A percentile compares a stretch with the other conserved stretches of the same genome.
Evolutionary conservation across 176 grass and related monocot genomes (phyloP).

Genomic region (Otatea glauca): DNA sequence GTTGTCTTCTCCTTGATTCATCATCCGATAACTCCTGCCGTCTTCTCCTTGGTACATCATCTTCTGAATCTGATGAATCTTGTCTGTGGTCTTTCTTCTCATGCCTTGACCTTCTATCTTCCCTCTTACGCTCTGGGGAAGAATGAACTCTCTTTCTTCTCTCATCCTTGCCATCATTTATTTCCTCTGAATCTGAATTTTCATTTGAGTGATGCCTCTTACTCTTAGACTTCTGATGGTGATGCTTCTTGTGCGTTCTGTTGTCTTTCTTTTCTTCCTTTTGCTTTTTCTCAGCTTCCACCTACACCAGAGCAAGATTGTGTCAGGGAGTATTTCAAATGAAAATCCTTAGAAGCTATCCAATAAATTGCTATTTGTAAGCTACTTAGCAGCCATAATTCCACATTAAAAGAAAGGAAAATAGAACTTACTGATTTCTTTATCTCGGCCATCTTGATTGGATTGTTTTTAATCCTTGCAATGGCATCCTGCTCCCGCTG

Average conservation of each 20-base stretch:
- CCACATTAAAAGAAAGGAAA: neutral
- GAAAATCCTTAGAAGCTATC: slow-evolving; percentile 25
- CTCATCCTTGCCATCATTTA: slow-evolving; percentile 52
- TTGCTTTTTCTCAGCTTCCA: slow-evolving; percentile 77
- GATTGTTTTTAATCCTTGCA: slow-evolving; percentile 96
- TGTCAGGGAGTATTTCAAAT: slow-evolving; percentile 11
- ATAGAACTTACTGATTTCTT: slow-evolving; percentile 86
- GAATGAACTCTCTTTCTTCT: slow-evolving; percentile 47
- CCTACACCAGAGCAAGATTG: slow-evolving; percentile 50
- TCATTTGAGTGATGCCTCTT: slow-evolving; percentile 46
- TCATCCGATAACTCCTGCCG: neutral
- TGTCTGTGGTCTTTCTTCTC: slow-evolving; percentile 55
- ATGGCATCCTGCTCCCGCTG: slow-evolving; percentile 89
- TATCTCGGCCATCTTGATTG: slow-evolving; percentile 95
- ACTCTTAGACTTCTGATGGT: slow-evolving; percentile 61
- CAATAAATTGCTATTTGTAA: neutral
- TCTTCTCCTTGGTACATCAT: slow-evolving; percentile 28
- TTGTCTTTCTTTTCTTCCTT: slow-evolving; percentile 76
- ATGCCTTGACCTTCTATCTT: slow-evolving; percentile 59
- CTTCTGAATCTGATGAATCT: slow-evolving; percentile 47
- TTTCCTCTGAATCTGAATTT: slow-evolving; percentile 63
- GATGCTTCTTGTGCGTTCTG: slow-evolving; percentile 73
- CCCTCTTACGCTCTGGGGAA: slow-evolving; percentile 40
- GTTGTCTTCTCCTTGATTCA: slow-evolving; percentile 36
- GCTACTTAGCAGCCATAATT: neutral